Evolutionary conservation across 768 basidiomycete species (phyloP), one percentile per base, ranked within the genome.

Genomic region (Auriscalpium orientale): DNA sequence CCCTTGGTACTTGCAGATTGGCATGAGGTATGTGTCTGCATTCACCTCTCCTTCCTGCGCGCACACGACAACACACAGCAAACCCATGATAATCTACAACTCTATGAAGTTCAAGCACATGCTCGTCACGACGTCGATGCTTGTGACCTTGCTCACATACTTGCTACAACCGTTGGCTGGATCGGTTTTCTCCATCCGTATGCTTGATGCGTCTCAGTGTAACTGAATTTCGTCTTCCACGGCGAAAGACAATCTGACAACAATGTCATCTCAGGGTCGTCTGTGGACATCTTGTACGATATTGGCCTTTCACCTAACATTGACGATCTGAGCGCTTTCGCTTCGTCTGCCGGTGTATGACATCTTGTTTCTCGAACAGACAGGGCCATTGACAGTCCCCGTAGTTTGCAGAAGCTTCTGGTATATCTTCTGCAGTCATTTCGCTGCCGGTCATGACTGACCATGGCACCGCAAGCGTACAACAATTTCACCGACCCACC

Each of bases 81-180:
- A 28, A 28, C 28, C 28, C 28, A 28, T 28, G 1, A 16, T 51
- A 11, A 18, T 33, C 0, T 55, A 77, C 57, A 64, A 71, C 53
- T 76, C 83, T 1, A 46, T 79, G 40, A 72, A 69, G 49, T 77
- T 80, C 58, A 80, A 72, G 57, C 85, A 87, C 65, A 71, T 74
- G 47, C 64, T 86, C 43, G 68, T 88, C 9, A 69, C 78, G 55
- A 62, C 76, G 64, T 87, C 86, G 4, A 67, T 78, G 0, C 44
- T 81, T 1, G 77, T 78, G 1, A 80, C 78, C 0, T 35, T 79
- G 11, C 62, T 68, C 28, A 73, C 77, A 10, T 70, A 77, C 53
- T 52, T 78, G 0, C 77, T 83, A 35, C 85, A 85, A 62, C 83
- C 85, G 4, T 66, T 88, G 4, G 79, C 85, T 61, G 70, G 68